Conservation (phyloP, 768 basidiomycete species). For the Peribolospora kevripleyi region DNA sequence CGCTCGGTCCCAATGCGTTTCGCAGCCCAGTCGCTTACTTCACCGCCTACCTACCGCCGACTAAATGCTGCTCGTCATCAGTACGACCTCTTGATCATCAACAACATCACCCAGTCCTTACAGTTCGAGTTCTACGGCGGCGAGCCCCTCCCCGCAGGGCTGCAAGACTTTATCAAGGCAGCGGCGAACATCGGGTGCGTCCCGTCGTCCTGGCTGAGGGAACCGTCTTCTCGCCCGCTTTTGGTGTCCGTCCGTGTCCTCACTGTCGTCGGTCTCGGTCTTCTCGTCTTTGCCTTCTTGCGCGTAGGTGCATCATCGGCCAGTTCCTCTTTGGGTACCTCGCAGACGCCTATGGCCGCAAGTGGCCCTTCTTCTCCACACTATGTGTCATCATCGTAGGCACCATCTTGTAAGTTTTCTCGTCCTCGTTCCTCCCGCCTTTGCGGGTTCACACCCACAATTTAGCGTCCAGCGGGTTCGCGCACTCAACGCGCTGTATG, state of each 20-base stretch:
- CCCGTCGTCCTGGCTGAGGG: background rate
- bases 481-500: too few relatives aligned
- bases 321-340: conserved; percentile 21
- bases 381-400: conserved; percentile 39
- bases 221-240: conserved; percentile 6
- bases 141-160: conserved; percentile 27
- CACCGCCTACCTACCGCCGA: too few relatives aligned
- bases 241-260: conserved; percentile 12
- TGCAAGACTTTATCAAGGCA: conserved; percentile 42
- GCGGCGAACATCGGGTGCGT: conserved; percentile 40
- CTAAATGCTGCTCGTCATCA: too few relatives aligned
- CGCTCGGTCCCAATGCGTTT: too few relatives aligned
- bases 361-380: conserved; percentile 34
- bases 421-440: too few relatives aligned
- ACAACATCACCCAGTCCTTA: too few relatives aligned
- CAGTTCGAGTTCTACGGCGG: conserved; percentile 40
- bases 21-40: too few relatives aligned
- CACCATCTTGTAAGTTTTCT: conserved; percentile 29
- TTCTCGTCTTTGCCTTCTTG: conserved; percentile 8
- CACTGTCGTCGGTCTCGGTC: conserved; percentile 6
- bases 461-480: too few relatives aligned
- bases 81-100: too few relatives aligned
- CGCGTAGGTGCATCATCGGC: conserved; percentile 4
- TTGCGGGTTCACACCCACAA: too few relatives aligned
- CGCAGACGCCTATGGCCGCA: conserved; percentile 10